A percentile compares a stretch with the other conserved stretches of the same genome.
Evolutionary conservation across 768 basidiomycete species (phyloP).

Genomic region (Termitomyces sp.): DNA sequence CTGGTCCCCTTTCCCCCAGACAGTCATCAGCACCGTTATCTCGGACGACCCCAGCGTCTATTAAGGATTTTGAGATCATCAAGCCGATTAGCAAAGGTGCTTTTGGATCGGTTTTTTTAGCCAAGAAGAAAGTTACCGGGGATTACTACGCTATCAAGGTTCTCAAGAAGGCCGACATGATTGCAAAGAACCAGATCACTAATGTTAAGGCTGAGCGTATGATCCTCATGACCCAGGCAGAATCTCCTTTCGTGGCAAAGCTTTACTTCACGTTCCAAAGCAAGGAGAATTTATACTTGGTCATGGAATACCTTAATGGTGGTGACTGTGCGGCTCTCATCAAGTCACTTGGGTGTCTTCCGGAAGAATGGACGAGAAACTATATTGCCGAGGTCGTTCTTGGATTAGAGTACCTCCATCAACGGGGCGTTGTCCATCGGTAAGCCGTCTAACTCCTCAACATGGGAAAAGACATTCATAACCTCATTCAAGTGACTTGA

Average conservation of each 20-base stretch:
- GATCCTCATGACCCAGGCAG: constrained; percentile 99
- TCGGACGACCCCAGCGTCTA: constrained; percentile 81
- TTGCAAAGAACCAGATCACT: constrained; percentile 99
- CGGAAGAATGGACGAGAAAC: constrained; percentile 95
- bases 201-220: constrained; percentile 99
- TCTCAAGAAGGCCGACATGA: constrained; percentile 99
- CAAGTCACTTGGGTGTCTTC: constrained; percentile 88
- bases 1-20: constrained; percentile 80
- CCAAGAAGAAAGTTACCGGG: constrained; percentile 97
- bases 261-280: constrained; percentile 99
- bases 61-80: constrained; percentile 99
- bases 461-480: constrained; percentile 1
- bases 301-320: constrained; percentile 99
- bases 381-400: constrained; percentile 96
- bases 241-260: constrained; percentile 97
- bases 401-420: constrained; percentile 95
- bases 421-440: constrained; percentile 95
- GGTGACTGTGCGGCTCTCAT: constrained; percentile 97
- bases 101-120: constrained; percentile 96
- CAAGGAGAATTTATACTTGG: constrained; percentile 97
- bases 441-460: constrained; percentile 30
- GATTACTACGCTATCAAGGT: constrained; percentile 99
- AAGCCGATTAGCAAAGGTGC: constrained; percentile 99
- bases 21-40: constrained; percentile 74
- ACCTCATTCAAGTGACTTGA: constrained; percentile 70